Conservation (phyloP, 1,284 basidiomycete species). For the Ustilago lituana region DNA sequence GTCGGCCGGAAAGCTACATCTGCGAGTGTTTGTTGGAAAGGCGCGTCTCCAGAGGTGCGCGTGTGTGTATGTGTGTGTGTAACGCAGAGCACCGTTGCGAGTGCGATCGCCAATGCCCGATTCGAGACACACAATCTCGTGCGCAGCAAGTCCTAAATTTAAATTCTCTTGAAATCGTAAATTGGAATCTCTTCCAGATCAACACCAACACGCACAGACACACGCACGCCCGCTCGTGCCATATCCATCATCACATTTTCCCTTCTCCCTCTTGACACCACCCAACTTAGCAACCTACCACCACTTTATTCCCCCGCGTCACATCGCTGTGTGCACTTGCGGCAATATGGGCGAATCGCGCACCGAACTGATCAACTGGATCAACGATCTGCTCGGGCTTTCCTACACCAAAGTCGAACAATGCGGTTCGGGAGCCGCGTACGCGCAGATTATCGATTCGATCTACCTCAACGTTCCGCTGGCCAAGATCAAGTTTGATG, state of each 20-base stretch:
- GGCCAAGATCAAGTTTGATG: constrained; percentile 60
- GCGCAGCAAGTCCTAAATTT: not conserved
- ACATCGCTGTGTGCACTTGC: not conserved
- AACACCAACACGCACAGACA: constrained; percentile 12
- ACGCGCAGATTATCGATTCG: constrained; percentile 79
- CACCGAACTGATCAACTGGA: constrained; percentile 89
- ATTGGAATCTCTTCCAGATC: constrained; percentile 7
- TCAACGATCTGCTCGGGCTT: constrained; percentile 89
- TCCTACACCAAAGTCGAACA: constrained; percentile 87
- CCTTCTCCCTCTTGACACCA: not conserved
- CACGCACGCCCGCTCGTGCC: constrained; percentile 7
- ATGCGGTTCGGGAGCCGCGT: constrained; percentile 74
- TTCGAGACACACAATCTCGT: too few species aligned
- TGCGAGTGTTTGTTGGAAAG: too few species aligned
- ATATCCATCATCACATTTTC: not conserved
- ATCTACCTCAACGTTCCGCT: constrained; percentile 74
- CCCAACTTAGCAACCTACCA: too few species aligned
- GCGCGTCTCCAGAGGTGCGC: too few species aligned
- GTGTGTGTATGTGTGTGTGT: too few species aligned
- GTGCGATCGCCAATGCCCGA: too few species aligned
- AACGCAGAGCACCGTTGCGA: too few species aligned
- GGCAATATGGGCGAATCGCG: constrained; percentile 69
- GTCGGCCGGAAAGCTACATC: constrained; percentile 30
- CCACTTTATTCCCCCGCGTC: too few species aligned
- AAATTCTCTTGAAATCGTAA: too few species aligned